Evolutionary conservation across 371 early-diverging fungal species (phyloP), one percentile per base, ranked within the genome.

Genomic region (Mortierella sp.): DNA sequence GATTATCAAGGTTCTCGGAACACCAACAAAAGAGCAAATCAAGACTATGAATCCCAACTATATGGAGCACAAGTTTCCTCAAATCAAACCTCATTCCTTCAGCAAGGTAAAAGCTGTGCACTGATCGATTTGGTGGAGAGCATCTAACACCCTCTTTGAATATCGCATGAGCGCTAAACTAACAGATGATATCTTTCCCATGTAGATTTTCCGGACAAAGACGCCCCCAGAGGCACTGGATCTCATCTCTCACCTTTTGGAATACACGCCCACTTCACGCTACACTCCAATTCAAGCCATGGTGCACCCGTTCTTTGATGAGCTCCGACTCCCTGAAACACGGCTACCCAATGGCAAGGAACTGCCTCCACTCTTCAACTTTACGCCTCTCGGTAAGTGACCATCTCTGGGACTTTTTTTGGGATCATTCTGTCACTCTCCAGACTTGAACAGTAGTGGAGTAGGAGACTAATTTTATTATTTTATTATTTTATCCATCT

Each of bases 1-100:
- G 84, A 99, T 99, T 75, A 99, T 99, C 86, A 97, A 97, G 84
- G 94, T 98, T 1, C 88, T 99, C 18, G 99, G 99, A 23, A 98
- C 99, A 7, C 99, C 99, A 18, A 91, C 95, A 29, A 90, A 93
- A 69, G 96, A 97, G 64, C 97, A 97, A 80, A 92, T 97, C 66
- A 85, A 91, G 58, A 87, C 93, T 57, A 97, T 97, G 96, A 97
- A 98, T 81, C 95, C 93, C 46, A 92, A 93, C 85, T 97, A 97
- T 79, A 94, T 94, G 62, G 97, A 97, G 74, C 97, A 96, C 84
- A 94, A 95, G 60, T 98, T 98, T 84, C 97, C 98, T 64, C 95
- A 94, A 82, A 97, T 98, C 75, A 95, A 94, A 79, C 91, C 97
- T 14, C 93, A 94, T 74, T 90, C 96, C 23, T 95, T 97, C 80